Percentiles rank a stretch among this genome's conserved stretches.
Conservation (phyloP, 2,329 filamentous ascomycete species). For the Cylindrodendrum hubeiense region DNA sequence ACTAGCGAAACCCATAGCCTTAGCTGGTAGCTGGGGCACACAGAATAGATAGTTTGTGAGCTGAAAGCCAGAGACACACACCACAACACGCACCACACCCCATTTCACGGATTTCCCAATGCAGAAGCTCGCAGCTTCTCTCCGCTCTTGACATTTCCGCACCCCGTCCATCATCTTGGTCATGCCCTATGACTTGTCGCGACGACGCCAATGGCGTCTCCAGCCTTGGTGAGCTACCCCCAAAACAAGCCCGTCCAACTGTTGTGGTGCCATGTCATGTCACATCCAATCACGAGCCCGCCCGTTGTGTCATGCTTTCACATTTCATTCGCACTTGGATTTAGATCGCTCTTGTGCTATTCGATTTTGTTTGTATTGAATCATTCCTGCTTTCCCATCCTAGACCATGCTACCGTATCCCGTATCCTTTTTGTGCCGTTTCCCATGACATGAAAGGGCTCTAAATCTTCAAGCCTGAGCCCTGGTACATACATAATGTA, state of each 20-base stretch:
- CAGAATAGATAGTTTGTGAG: conserved; percentile 22
- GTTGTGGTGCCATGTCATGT: background rate
- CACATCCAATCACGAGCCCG: background rate
- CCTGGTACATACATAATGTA: conserved; percentile 39
- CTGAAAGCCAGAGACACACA: conserved; percentile 29
- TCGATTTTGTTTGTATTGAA: conserved; percentile 18
- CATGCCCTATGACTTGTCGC: background rate
- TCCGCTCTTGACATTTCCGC: conserved; percentile 31
- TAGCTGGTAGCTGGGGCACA: conserved; percentile 11
- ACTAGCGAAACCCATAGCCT: conserved; percentile 3
- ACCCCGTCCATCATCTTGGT: background rate
- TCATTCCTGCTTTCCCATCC: conserved; percentile 12
- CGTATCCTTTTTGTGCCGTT: conserved; percentile 44
- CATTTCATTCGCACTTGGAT: background rate
- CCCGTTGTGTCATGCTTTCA: background rate
- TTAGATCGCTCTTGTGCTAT: conserved; percentile 7
- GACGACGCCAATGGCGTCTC: background rate
- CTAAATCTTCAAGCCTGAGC: conserved; percentile 42
- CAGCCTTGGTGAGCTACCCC: background rate
- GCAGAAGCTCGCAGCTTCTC: conserved; percentile 8
- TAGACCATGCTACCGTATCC: conserved; percentile 31
- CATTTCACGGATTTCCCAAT: conserved; percentile 37
- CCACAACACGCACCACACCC: conserved; percentile 15
- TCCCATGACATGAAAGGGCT: conserved; percentile 43
- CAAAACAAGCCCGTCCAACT: background rate